Evolutionary conservation across 78 protist species (phyloP).

Genomic region (Ministeria vibrans): DNA sequence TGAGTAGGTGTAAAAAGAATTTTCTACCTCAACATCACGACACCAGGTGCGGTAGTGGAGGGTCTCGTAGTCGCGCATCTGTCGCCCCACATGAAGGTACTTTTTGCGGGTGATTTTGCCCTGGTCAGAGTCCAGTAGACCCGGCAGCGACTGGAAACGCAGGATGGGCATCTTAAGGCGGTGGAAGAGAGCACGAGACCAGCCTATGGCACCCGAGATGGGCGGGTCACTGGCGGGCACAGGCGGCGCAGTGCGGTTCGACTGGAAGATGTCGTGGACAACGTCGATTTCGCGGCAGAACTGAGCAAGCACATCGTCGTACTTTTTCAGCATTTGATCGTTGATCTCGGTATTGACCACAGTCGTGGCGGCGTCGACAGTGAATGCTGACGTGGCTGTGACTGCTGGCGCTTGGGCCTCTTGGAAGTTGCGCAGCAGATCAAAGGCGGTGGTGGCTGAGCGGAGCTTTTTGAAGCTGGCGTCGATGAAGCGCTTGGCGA

Average conservation of each 20-base stretch:
- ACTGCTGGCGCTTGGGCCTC: constrained; percentile 20
- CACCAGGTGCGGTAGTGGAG: constrained; percentile 47
- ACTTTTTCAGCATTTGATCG: constrained; percentile 61
- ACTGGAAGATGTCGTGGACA: constrained; percentile 28
- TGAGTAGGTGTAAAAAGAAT: no score
- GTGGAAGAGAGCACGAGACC: constrained; percentile 60
- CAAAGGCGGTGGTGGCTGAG: constrained; percentile 70
- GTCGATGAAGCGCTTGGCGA: constrained; percentile 53
- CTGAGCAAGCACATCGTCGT: constrained; percentile 51
- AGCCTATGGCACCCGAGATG: constrained; percentile 73
- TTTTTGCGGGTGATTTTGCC: constrained; percentile 5
- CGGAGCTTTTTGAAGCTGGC: constrained; percentile 63
- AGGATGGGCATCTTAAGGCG: constrained; percentile 59
- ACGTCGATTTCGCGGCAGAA: constrained; percentile 36
- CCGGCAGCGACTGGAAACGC: constrained; percentile 25
- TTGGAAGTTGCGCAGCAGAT: constrained; percentile 65
- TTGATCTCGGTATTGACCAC: constrained; percentile 10
- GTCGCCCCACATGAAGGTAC: constrained; percentile 49
- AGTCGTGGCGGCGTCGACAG: no score
- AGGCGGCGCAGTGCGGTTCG: constrained; percentile 60
- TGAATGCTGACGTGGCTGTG: no score
- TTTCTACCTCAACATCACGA: constrained; percentile 1
- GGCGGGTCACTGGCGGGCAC: constrained; percentile 69
- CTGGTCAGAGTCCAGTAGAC: constrained; percentile 16
- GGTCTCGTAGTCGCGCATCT: constrained; percentile 48